Percentiles rank a stretch among this genome's conserved stretches.
These are phyloP conservation scores for Apiotrichum sp. DNA, from an alignment of 1,284 basidiomycete genomes.

Conservation along the genomic window DNA sequence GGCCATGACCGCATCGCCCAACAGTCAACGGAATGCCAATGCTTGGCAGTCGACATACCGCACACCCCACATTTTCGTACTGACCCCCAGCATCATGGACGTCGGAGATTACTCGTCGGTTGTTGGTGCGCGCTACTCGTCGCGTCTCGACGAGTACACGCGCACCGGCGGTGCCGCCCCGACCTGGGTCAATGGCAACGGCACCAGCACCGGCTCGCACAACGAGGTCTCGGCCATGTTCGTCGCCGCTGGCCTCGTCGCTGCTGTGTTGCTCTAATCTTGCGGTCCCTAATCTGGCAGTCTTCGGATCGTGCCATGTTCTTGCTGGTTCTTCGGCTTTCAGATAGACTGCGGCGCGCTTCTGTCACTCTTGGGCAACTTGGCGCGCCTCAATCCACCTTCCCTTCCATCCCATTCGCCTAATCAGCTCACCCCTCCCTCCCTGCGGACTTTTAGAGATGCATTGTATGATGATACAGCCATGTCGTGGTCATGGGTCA, in stretches of 20 bases:
- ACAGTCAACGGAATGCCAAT: no score
- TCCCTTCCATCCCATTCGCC: no score
- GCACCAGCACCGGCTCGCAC: not conserved
- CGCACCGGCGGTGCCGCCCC: not conserved
- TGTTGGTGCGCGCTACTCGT: not conserved
- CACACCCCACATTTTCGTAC: no score
- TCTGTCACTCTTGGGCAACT: no score
- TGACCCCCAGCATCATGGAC: not conserved
- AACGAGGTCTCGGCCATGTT: not conserved
- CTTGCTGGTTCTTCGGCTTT: not conserved
- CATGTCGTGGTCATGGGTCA: not conserved
- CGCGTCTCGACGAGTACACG: not conserved
- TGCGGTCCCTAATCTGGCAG: not conserved
- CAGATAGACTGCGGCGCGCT: no score
- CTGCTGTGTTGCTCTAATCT: not conserved
- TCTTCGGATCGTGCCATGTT: not conserved
- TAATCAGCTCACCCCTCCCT: not conserved
- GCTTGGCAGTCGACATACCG: no score
- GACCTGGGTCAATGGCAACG: not conserved
- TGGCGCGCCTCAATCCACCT: no score
- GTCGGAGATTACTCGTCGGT: not conserved
- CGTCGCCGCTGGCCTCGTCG: not conserved
- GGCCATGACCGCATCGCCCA: no score
- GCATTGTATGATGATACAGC: slow-evolving; percentile 5
- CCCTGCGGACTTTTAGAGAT: not conserved